Conservation (phyloP, 768 basidiomycete genomes). For the Amanita exitialis region DNA sequence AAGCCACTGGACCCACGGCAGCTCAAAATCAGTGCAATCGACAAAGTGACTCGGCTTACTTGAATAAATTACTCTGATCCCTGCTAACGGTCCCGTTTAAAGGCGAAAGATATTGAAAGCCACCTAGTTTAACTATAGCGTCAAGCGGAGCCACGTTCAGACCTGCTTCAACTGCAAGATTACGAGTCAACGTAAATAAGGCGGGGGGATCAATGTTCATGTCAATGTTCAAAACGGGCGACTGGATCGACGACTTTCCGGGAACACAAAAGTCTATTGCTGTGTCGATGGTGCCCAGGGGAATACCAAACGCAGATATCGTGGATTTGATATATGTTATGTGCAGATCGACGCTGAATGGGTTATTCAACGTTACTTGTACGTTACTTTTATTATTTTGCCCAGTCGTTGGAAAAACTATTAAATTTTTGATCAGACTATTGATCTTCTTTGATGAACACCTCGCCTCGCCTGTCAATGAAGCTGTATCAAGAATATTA, state of each 20-base stretch:
- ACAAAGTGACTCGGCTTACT: conserved; percentile 22
- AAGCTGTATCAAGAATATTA: conserved; percentile 43
- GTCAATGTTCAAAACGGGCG: conserved; percentile 46
- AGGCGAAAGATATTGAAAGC: conserved; percentile 44
- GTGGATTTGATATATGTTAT: conserved; percentile 51
- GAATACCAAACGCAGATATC: conserved; percentile 52
- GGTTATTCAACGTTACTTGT: conserved; percentile 51
- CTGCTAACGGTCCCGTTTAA: conserved; percentile 15
- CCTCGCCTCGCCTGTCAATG: conserved; percentile 35
- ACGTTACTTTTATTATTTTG: conserved; percentile 58
- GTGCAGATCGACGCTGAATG: conserved; percentile 49
- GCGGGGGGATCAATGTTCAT: conserved; percentile 61
- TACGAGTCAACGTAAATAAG: conserved; percentile 65
- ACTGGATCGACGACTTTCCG: conserved; percentile 44
- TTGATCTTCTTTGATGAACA: neutral
- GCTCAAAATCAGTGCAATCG: neutral
- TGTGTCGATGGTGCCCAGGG: conserved; percentile 50
- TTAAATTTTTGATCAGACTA: neutral
- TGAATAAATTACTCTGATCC: conserved; percentile 41
- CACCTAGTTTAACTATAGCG: conserved; percentile 55
- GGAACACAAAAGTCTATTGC: conserved; percentile 37
- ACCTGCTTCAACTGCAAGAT: conserved; percentile 54
- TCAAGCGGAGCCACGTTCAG: conserved; percentile 53
- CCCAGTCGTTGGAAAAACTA: conserved; percentile 60
- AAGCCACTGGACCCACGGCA: conserved; percentile 36